phyloP scores from a whole-genome alignment of 768 basidiomycete genomes.

The Dacryopinax primogenitus region DNA sequence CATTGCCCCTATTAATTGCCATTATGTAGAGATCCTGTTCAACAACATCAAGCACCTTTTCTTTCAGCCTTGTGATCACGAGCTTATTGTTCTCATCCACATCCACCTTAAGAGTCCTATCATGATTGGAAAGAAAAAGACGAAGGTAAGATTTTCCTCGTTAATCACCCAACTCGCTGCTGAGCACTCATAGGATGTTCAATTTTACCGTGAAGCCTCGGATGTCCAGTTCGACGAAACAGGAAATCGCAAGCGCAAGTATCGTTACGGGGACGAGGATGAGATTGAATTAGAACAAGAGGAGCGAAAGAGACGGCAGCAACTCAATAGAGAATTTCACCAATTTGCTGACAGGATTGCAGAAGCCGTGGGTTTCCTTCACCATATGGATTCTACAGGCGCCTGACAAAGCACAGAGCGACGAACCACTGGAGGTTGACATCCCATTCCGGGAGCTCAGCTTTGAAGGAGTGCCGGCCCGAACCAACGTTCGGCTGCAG shows the following conservation, averaged over 20 bases:
- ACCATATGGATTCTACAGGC: no score
- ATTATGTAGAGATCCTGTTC: conserved; percentile 67
- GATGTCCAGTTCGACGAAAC: conserved; percentile 98
- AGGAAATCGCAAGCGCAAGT: conserved; percentile 94
- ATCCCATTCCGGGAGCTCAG: conserved; percentile 95
- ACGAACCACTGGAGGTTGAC: conserved; percentile 82
- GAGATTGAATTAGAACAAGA: conserved; percentile 98
- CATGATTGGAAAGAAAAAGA: conserved; percentile 98
- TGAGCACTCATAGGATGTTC: conserved; percentile 56
- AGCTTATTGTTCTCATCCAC: conserved; percentile 87
- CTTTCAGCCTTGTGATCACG: conserved; percentile 97
- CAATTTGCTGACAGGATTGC: conserved; percentile 84
- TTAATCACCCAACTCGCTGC: neutral
- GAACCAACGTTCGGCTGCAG: conserved; percentile 85
- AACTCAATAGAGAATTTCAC: conserved; percentile 89
- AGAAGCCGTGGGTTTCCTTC: conserved; percentile 62
- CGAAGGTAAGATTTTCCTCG: conserved; percentile 48
- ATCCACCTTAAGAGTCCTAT: conserved; percentile 88
- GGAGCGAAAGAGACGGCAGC: conserved; percentile 76
- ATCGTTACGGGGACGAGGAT: conserved; percentile 95
- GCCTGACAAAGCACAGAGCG: no score
- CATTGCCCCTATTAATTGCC: neutral
- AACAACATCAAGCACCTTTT: conserved; percentile 96
- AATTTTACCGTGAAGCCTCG: conserved; percentile 95
- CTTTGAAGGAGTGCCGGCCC: conserved; percentile 92